phyloP scores from a whole-genome alignment of 495 filamentous ascomycete species.

The Aspergillus cristatus region DNA sequence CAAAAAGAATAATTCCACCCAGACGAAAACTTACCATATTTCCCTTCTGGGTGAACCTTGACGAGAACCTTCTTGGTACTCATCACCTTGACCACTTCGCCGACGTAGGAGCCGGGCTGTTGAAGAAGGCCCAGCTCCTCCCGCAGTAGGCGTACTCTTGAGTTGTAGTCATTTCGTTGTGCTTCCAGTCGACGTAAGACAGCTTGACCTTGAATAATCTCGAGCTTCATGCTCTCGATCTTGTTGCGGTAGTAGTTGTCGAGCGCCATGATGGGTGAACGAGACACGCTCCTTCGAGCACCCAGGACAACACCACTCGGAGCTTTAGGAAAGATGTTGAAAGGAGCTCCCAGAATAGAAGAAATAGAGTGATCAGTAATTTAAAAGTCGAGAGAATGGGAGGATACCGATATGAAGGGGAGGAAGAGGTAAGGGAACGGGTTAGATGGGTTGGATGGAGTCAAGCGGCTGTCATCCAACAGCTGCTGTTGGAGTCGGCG shows the following conservation, averaged over 20 bases:
- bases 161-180: conserved; percentile 99
- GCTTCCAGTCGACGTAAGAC: conserved; percentile 91
- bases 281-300: conserved; percentile 16
- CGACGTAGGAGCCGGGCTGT: conserved; percentile 96
- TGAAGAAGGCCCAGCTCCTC: conserved; percentile 95
- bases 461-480: too few relatives aligned
- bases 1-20: not conserved
- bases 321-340: too few relatives aligned
- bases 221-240: conserved; percentile 99
- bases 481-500: too few relatives aligned
- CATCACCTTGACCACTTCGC: conserved; percentile 99
- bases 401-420: too few relatives aligned
- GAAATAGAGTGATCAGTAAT: too few relatives aligned
- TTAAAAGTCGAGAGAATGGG: too few relatives aligned
- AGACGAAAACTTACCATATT: conserved; percentile 71
- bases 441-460: too few relatives aligned
- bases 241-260: conserved; percentile 99
- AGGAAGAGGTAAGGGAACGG: too few relatives aligned
- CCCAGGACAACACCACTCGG: not conserved
- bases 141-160: conserved; percentile 84
- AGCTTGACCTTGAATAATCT: conserved; percentile 97
- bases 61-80: conserved; percentile 98
- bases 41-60: conserved; percentile 98
- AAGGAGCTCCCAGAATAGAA: too few relatives aligned
- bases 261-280: conserved; percentile 71